These are phyloP conservation scores for Schizochytrium sp. DNA, from an alignment of 108 stramenopile species.

Conservation along the genomic window DNA sequence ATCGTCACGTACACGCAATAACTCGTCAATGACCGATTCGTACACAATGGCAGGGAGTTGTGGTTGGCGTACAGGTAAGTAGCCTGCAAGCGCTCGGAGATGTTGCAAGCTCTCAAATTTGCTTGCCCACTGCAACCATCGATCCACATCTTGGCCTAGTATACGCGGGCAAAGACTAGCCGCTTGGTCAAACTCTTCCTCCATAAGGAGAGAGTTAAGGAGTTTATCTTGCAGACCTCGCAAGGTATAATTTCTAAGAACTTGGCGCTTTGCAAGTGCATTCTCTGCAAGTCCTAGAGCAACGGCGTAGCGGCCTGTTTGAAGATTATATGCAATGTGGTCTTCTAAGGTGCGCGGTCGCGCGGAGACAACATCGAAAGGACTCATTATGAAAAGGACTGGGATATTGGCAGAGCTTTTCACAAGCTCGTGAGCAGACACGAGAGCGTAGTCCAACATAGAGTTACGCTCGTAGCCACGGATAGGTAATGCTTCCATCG, in stretches of 20 bases:
- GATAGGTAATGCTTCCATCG: slow-evolving; percentile 40
- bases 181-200: not conserved
- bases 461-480: slow-evolving; percentile 2
- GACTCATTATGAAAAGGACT: slow-evolving; percentile 7
- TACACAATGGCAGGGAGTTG: slow-evolving; percentile 48
- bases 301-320: not conserved
- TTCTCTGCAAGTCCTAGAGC: slow-evolving; percentile 36
- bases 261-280: not conserved
- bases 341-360: slow-evolving; percentile 32
- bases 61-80: slow-evolving; percentile 28
- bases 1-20: slow-evolving; percentile 7
- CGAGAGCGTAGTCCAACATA: not conserved
- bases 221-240: slow-evolving; percentile 52
- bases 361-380: slow-evolving; percentile 18
- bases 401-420: not conserved
- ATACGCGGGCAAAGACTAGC: slow-evolving; percentile 37
- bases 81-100: not conserved
- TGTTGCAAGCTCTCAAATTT: slow-evolving; percentile 12
- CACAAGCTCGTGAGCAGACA: not conserved
- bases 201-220: not conserved
- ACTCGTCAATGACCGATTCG: slow-evolving; percentile 29
- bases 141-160: slow-evolving; percentile 9
- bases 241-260: not conserved
- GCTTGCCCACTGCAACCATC: slow-evolving; percentile 37
- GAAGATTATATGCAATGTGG: slow-evolving; percentile 13